These are phyloP conservation scores for Didymella lethalis DNA, from an alignment of 2,329 filamentous ascomycete genomes.

Conservation along the genomic window DNA sequence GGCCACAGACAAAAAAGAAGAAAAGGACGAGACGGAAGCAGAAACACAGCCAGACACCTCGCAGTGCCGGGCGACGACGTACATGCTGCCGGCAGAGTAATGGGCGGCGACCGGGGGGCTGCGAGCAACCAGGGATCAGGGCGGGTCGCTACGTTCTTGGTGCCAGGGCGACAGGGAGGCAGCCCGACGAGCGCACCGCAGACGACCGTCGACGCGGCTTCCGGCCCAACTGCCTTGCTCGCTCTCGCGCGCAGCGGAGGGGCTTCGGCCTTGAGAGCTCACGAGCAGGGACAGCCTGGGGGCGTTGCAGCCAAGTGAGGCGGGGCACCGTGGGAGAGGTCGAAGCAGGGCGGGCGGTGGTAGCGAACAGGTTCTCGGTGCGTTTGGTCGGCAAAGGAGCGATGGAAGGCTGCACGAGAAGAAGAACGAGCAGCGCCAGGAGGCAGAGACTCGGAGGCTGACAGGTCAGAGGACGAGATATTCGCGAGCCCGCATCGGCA, in stretches of 20 bases:
- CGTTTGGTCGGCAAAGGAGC: neutral
- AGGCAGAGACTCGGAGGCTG: neutral
- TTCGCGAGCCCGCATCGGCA: slow-evolving; percentile 3
- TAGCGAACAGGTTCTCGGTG: slow-evolving; percentile 14
- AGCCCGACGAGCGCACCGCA: neutral
- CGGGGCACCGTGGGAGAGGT: slow-evolving; percentile 3
- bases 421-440: neutral
- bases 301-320: slow-evolving; percentile 21
- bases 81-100: slow-evolving; percentile 36
- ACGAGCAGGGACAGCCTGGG: slow-evolving; percentile 27
- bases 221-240: slow-evolving; percentile 21
- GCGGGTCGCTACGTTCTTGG: neutral
- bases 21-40: neutral
- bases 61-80: slow-evolving; percentile 42
- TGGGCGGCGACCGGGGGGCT: slow-evolving; percentile 8
- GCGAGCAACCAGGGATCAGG: neutral
- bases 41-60: slow-evolving; percentile 35
- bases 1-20: neutral
- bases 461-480: slow-evolving; percentile 2
- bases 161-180: neutral
- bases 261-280: neutral
- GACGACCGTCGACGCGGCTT: neutral
- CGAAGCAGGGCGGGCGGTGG: neutral
- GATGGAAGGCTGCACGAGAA: neutral
- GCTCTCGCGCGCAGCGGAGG: neutral